A percentile compares a stretch with the other conserved stretches of the same genome.
These are phyloP conservation scores for Exophiala sp. DNA, from an alignment of 2,329 filamentous ascomycete species.

Conservation along the genomic window DNA sequence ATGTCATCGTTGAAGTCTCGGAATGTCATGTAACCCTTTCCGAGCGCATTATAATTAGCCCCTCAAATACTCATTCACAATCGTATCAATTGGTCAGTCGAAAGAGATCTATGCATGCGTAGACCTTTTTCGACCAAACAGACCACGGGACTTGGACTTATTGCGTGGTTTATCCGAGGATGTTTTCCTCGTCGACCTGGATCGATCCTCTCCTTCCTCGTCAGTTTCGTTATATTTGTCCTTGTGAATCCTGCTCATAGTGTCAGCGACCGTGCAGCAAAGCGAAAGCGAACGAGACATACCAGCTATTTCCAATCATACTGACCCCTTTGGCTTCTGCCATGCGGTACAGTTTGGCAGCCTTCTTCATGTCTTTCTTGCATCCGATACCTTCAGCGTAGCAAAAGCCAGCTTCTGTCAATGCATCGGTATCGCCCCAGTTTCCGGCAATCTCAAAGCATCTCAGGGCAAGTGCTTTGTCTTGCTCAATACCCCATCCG, in stretches of 20 bases:
- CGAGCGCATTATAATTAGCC: slow-evolving; percentile 2
- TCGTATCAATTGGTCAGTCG: not conserved
- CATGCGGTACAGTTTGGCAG: slow-evolving; percentile 82
- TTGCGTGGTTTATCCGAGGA: slow-evolving; percentile 17
- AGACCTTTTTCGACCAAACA: slow-evolving; percentile 22
- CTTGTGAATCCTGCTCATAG: slow-evolving; percentile 26
- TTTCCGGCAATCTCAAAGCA: slow-evolving; percentile 95
- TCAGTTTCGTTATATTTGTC: slow-evolving; percentile 28
- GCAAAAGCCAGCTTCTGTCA: slow-evolving; percentile 93
- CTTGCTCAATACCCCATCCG: slow-evolving; percentile 93
- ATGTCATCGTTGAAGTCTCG: slow-evolving; percentile 11
- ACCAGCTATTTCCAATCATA: slow-evolving; percentile 99
- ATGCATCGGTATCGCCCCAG: slow-evolving; percentile 93
- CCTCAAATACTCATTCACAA: not conserved
- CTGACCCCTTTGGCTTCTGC: slow-evolving; percentile 92
- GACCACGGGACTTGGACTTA: slow-evolving; percentile 24
- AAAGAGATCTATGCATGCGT: not conserved
- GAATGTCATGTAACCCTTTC: not conserved
- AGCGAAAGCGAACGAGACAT: slow-evolving; percentile 35
- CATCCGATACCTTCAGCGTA: slow-evolving; percentile 91
- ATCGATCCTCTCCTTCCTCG: slow-evolving; percentile 11
- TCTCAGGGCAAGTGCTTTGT: slow-evolving; percentile 78
- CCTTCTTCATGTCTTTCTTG: slow-evolving; percentile 95
- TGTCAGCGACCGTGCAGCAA: not conserved
- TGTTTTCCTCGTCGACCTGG: slow-evolving; percentile 12